These are phyloP conservation scores for Amorphotheca resinae DNA, from an alignment of 495 filamentous ascomycete species.

Conservation along the genomic window DNA sequence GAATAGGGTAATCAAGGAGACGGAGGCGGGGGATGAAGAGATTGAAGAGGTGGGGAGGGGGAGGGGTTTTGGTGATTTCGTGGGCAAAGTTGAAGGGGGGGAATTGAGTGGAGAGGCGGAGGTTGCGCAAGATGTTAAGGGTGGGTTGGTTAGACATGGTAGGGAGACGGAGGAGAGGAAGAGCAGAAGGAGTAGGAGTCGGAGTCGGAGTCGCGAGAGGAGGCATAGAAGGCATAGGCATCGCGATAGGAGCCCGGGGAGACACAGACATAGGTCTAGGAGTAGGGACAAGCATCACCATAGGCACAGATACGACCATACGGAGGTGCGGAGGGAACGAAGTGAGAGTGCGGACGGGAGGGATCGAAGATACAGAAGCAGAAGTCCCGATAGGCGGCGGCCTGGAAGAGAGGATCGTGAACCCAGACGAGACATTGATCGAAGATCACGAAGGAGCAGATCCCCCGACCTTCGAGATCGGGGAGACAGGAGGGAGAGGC, in stretches of 20 bases:
- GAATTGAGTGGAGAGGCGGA: background rate
- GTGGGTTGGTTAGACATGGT: slow-evolving; percentile 12
- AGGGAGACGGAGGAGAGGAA: slow-evolving; percentile 5
- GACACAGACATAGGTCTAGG: slow-evolving; percentile 10
- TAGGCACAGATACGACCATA: slow-evolving; percentile 6
- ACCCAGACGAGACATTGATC: slow-evolving; percentile 1
- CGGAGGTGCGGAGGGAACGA: slow-evolving; percentile 7
- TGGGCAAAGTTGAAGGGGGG: slow-evolving; percentile 12
- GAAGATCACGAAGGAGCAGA: background rate
- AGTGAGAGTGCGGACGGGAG: slow-evolving; percentile 9
- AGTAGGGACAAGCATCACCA: slow-evolving; percentile 16
- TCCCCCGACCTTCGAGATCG: background rate
- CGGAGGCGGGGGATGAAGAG: slow-evolving; percentile 13
- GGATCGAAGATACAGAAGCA: slow-evolving; percentile 8
- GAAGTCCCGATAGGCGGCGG: slow-evolving; percentile 9
- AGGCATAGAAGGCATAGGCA: slow-evolving; percentile 16
- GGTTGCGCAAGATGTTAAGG: slow-evolving; percentile 2
- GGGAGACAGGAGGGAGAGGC: too few relatives aligned
- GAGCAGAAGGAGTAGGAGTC: slow-evolving; percentile 10
- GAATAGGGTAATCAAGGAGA: slow-evolving; percentile 18
- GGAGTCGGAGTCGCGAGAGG: slow-evolving; percentile 18
- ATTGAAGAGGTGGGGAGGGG: slow-evolving; percentile 13
- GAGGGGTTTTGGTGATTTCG: slow-evolving; percentile 21
- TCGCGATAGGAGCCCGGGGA: slow-evolving; percentile 14
- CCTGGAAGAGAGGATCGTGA: slow-evolving; percentile 8